Percentiles rank a stretch among this genome's conserved stretches.
Evolutionary conservation across 2,329 filamentous ascomycete species (phyloP).

Genomic region (Penicillium nordicum): DNA sequence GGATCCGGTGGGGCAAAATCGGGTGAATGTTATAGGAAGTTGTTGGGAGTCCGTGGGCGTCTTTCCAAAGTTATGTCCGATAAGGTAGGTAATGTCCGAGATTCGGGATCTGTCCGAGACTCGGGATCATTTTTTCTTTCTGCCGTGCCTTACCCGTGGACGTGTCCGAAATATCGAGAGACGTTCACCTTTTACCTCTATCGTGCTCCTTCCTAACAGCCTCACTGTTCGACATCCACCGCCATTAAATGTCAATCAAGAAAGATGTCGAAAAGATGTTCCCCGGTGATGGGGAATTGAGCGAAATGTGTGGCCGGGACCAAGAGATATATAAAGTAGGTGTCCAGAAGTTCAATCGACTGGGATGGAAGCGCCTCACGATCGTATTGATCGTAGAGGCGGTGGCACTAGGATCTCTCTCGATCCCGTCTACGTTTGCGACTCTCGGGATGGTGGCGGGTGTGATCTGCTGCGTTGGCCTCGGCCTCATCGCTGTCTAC

Average conservation of each 20-base stretch:
- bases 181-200: too few relatives aligned
- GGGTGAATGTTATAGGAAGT: background rate
- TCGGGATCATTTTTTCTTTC: background rate
- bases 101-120: background rate
- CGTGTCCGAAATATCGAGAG: too few relatives aligned
- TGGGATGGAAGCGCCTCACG: background rate
- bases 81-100: background rate
- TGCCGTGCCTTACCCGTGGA: background rate
- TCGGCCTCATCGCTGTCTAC: background rate
- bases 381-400: background rate
- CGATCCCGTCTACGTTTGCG: background rate
- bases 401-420: background rate
- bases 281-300: background rate
- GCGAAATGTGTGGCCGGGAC: background rate
- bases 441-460: background rate
- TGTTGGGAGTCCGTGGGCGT: background rate
- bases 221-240: background rate
- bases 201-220: background rate
- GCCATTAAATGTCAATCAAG: background rate
- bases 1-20: background rate
- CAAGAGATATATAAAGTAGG: background rate
- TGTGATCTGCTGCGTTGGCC: background rate
- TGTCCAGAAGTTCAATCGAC: background rate
- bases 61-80: background rate
- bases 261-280: background rate